A percentile compares a stretch with the other conserved stretches of the same genome.
Conservation (phyloP, 2,329 filamentous ascomycete species). For the Xylariaceae sp. region DNA sequence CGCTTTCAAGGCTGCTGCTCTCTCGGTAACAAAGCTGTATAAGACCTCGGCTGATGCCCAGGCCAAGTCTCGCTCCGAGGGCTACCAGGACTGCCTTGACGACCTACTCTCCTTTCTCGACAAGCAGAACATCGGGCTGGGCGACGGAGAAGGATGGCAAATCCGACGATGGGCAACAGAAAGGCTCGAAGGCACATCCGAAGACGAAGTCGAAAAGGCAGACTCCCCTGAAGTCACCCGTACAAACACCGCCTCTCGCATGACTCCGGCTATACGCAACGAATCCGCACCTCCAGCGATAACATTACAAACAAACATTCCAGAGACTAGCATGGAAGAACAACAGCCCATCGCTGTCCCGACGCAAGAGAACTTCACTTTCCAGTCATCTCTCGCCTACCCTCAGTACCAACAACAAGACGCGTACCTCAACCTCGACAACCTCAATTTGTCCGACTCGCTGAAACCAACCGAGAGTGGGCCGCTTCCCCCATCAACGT, state of each 20-base stretch:
- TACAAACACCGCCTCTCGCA: slow-evolving; percentile 40
- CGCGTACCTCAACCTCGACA: slow-evolving; percentile 57
- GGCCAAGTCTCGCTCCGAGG: slow-evolving; percentile 69
- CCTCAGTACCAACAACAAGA: slow-evolving; percentile 39
- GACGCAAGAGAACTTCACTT: slow-evolving; percentile 62
- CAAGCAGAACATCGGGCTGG: slow-evolving; percentile 71
- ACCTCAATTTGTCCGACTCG: slow-evolving; percentile 55
- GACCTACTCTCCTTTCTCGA: slow-evolving; percentile 85
- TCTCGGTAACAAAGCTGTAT: slow-evolving; percentile 94
- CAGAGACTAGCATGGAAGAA: slow-evolving; percentile 18
- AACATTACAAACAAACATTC: slow-evolving; percentile 15
- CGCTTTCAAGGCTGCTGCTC: slow-evolving; percentile 85
- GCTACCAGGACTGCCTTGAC: slow-evolving; percentile 91
- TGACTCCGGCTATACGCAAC: slow-evolving; percentile 29
- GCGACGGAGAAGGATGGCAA: slow-evolving; percentile 70
- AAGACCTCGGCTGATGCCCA: slow-evolving; percentile 82
- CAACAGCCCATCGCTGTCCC: slow-evolving; percentile 45
- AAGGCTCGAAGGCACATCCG: slow-evolving; percentile 62
- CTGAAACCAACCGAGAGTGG: slow-evolving; percentile 37
- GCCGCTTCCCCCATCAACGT: slow-evolving; percentile 23
- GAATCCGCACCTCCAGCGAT: slow-evolving; percentile 33
- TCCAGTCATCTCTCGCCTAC: slow-evolving; percentile 60
- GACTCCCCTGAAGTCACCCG: slow-evolving; percentile 59
- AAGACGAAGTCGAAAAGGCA: slow-evolving; percentile 64
- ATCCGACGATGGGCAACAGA: slow-evolving; percentile 65